A percentile compares a stretch with the other conserved stretches of the same genome.
Evolutionary conservation across 139 green algal species (phyloP).

Genomic region (Picochlorum sp.): DNA sequence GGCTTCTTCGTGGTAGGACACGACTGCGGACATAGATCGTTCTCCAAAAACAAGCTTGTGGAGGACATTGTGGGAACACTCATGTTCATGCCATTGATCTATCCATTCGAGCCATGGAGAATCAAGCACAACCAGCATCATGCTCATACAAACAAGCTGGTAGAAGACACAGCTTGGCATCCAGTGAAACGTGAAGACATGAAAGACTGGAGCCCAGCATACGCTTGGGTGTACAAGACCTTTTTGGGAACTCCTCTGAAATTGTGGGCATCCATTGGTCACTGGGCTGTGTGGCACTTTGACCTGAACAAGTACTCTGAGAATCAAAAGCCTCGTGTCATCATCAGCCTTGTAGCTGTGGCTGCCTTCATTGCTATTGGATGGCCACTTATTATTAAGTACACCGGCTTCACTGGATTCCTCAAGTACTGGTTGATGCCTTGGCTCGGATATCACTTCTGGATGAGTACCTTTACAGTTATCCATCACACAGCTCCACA

Average conservation of each 20-base stretch:
- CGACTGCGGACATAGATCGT: conserved; percentile 88
- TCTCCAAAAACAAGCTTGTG: conserved; percentile 90
- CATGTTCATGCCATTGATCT: conserved; percentile 88
- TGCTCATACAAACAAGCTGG: conserved; percentile 96
- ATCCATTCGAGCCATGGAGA: conserved; percentile 95
- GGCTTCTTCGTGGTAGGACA: conserved; percentile 93
- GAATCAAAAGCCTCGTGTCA: conserved; percentile 67
- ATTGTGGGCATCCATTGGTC: conserved; percentile 77
- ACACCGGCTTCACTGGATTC: conserved; percentile 57
- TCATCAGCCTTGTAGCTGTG: conserved; percentile 62
- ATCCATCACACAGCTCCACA: conserved; percentile 96
- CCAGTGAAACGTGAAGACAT: conserved; percentile 59
- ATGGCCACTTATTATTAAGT: conserved; percentile 63
- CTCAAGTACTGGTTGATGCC: conserved; percentile 97
- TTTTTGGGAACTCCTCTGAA: conserved; percentile 87
- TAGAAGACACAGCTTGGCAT: conserved; percentile 93
- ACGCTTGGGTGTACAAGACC: conserved; percentile 43
- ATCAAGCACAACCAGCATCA: conserved; percentile 99
- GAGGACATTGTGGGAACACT: conserved; percentile 96
- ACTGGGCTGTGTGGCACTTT: conserved; percentile 90
- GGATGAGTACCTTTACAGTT: conserved; percentile 96
- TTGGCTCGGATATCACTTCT: conserved; percentile 98
- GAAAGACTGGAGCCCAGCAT: conserved; percentile 20
- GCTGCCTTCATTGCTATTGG: conserved; percentile 54
- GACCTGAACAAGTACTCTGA: conserved; percentile 75